Evolutionary conservation across 805 yeast species (phyloP), one percentile per base, ranked within the genome.

Genomic region (Isabelozyma pseudorhagii): DNA sequence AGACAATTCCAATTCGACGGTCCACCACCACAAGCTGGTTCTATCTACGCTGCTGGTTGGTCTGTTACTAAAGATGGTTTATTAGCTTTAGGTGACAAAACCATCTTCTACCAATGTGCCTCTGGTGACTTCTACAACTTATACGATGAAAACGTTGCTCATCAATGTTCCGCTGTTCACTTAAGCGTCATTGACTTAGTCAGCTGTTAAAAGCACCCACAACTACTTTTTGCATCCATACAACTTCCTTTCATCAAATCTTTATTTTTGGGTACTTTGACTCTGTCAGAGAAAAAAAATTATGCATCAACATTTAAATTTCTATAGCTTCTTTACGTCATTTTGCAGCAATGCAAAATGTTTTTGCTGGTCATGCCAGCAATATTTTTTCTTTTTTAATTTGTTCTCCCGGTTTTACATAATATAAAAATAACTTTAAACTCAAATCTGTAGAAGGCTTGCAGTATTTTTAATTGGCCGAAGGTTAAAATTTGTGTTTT

Each of bases 11-110:
- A 84, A 72, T 84, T 83, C 63, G 89, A 85, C 64, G 89, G 89
- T 64, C 89, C 89, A 50, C 85, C 88, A 72, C 91, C 92, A 63
- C 93, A 86, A 77, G 89, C 87, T 34, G 88, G 87, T 69, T 77
- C 87, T 51, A 78, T 83, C 58, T 80, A 77, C 61, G 85, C 87
- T 54, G 80, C 78, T 44, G 85, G 86, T 52, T 81, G 85, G 86
- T 74, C 82, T 46, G 73, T 81, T 40, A 44, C 80, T 46, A 53
- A 56, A 47, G 75, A 75, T 55, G 84, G 79, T 25, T 77, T 78
- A 63, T 75, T 84, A 61, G 87, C 87, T 34, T 66, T 84, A 52
- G 89, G 87, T 69, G 68, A 69, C 60, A 60, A 66, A 40, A 81
- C 80, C 54, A 72, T 75, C 50, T 84, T 84, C 75, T 84, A 79